Conservation (phyloP, 2,329 filamentous ascomycete species). For the Venturia oleaginea region DNA sequence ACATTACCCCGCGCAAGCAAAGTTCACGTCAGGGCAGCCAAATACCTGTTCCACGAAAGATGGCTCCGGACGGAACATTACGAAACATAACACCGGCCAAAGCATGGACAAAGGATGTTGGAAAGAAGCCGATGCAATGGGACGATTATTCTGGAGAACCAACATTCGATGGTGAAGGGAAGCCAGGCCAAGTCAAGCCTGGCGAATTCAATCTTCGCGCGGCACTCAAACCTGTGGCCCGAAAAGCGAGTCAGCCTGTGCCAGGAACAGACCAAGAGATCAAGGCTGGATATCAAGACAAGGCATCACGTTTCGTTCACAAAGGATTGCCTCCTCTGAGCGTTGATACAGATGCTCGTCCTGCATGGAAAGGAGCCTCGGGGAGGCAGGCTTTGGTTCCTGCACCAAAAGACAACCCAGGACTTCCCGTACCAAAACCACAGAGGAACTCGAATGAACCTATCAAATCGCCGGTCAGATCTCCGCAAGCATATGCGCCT, state of each 20-base stretch:
- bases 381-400: conserved; percentile 56
- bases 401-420: conserved; percentile 53
- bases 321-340: conserved; percentile 16
- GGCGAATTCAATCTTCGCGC: conserved; percentile 22
- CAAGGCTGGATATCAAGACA: conserved; percentile 22
- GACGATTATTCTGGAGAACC: conserved; percentile 60
- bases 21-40: conserved; percentile 12
- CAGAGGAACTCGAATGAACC: conserved; percentile 28
- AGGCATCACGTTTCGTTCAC: conserved; percentile 20
- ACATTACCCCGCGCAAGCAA: conserved; percentile 5
- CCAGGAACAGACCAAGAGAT: conserved; percentile 16
- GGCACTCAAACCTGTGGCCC: conserved; percentile 4
- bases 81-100: conserved; percentile 5
- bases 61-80: not conserved
- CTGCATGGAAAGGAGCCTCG: conserved; percentile 63
- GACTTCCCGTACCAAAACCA: conserved; percentile 48
- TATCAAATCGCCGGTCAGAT: conserved; percentile 17
- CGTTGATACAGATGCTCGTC: conserved; percentile 30
- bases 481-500: not conserved
- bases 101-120: conserved; percentile 11
- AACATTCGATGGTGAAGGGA: conserved; percentile 47
- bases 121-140: conserved; percentile 35
- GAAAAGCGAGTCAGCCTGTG: not conserved
- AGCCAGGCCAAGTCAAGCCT: conserved; percentile 48
- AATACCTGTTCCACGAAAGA: conserved; percentile 14